These are phyloP conservation scores for Ormosia semicastrata DNA, from an alignment of 306 rosid species.

Conservation along the genomic window DNA sequence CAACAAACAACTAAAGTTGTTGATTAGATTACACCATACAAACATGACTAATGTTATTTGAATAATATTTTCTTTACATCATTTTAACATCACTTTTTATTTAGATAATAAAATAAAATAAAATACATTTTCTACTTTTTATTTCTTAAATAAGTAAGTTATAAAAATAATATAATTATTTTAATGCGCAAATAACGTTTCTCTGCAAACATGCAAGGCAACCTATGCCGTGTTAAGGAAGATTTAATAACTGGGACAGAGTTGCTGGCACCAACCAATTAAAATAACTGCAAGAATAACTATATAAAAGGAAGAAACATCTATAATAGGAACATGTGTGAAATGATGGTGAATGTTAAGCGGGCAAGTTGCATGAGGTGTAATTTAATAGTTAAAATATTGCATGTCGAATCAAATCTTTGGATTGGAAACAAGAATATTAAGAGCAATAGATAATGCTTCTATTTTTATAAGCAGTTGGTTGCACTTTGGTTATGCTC, in stretches of 20 bases:
- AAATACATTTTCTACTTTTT: too few relatives aligned
- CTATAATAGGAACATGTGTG: constrained; percentile 18
- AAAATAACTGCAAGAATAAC: constrained; percentile 19
- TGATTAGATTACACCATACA: constrained; percentile 26
- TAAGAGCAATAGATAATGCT: constrained; percentile 59
- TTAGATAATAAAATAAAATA: too few relatives aligned
- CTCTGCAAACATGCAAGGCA: constrained; percentile 14
- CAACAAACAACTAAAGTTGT: neutral
- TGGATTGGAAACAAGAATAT: constrained; percentile 56
- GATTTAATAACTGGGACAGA: constrained; percentile 32
- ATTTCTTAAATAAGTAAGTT: too few relatives aligned
- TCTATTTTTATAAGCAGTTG: constrained; percentile 35
- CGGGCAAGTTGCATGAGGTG: constrained; percentile 12
- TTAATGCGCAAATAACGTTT: too few relatives aligned
- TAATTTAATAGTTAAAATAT: constrained; percentile 37
- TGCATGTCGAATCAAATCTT: constrained; percentile 73
- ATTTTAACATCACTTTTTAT: too few relatives aligned
- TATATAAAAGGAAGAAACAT: neutral
- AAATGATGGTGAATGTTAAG: constrained; percentile 48
- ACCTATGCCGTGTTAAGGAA: constrained; percentile 27
- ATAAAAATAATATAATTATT: too few relatives aligned
- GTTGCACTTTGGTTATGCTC: constrained; percentile 61
- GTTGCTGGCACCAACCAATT: constrained; percentile 33
- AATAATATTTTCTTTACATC: too few relatives aligned
- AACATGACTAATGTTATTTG: neutral